These are phyloP conservation scores for Vigna hirtella DNA, from an alignment of 306 rosid species.

Conservation along the genomic window DNA sequence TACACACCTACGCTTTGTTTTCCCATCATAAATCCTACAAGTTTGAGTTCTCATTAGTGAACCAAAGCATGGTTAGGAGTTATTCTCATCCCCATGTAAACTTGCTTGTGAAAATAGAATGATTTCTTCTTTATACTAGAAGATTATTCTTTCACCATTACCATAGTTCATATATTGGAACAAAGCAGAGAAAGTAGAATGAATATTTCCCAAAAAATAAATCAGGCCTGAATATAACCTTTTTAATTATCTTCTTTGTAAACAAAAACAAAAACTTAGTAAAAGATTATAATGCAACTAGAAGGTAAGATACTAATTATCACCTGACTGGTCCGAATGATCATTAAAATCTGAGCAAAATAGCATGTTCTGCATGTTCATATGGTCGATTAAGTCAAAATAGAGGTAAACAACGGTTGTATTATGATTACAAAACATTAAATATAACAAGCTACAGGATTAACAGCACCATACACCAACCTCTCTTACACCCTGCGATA, in stretches of 20 bases:
- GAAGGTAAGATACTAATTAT: constrained; percentile 32
- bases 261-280: constrained; percentile 23
- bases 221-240: constrained; percentile 8
- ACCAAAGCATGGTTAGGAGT: too few species aligned
- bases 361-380: constrained; percentile 66
- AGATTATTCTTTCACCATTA: not conserved
- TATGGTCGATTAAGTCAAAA: constrained; percentile 38
- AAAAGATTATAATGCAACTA: constrained; percentile 13
- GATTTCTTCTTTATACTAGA: not conserved
- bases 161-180: not conserved
- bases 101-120: not conserved
- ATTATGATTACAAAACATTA: constrained; percentile 15
- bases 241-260: constrained; percentile 5
- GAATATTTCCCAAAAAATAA: not conserved
- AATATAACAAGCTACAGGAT: constrained; percentile 24
- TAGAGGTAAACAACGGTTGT: constrained; percentile 14
- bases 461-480: constrained; percentile 52
- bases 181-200: not conserved
- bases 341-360: constrained; percentile 70
- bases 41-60: not conserved
- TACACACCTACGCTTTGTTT: too few species aligned
- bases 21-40: too few species aligned
- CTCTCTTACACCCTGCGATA: constrained; percentile 63
- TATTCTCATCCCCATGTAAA: too few species aligned
- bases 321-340: constrained; percentile 73